Evolutionary conservation across 345 rosid genomes (phyloP).

Genomic region (Triadica sebifera): DNA sequence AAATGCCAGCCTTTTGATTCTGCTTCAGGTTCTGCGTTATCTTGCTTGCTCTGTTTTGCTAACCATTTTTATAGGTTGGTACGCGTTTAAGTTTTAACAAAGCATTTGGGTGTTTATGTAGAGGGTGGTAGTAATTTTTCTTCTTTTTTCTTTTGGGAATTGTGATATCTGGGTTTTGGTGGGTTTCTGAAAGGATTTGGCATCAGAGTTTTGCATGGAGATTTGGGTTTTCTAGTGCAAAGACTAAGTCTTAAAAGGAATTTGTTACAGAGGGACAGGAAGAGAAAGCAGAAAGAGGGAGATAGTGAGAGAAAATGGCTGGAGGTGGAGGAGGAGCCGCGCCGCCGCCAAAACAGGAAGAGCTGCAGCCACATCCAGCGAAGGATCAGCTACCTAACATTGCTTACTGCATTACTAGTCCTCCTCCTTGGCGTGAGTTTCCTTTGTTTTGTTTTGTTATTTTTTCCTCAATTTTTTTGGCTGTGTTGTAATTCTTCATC

Average conservation of each 20-base stretch:
- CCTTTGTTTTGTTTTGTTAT: neutral
- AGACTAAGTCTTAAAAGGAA: neutral
- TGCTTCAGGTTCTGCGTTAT: conserved; percentile 7
- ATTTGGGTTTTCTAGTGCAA: conserved; percentile 29
- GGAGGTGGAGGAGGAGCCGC: conserved; percentile 58
- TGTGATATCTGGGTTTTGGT: conserved; percentile 17
- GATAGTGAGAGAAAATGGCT: conserved; percentile 38
- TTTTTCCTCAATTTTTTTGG: too few relatives aligned
- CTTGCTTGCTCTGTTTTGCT: neutral
- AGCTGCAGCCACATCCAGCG: conserved; percentile 83
- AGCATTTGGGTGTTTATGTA: too few relatives aligned
- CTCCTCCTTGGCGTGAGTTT: conserved; percentile 99
- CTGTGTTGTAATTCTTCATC: neutral
- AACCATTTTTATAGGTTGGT: neutral
- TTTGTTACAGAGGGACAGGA: conserved; percentile 5
- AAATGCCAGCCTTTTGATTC: conserved; percentile 26
- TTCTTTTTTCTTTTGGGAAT: conserved; percentile 15
- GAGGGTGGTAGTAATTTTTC: neutral
- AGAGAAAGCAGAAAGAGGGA: conserved; percentile 4
- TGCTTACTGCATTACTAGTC: conserved; percentile 87
- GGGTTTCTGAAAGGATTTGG: conserved; percentile 24
- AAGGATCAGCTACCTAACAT: conserved; percentile 81
- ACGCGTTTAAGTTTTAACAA: neutral
- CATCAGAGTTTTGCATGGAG: conserved; percentile 22
- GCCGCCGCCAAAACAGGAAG: conserved; percentile 81